Evolutionary conservation across 768 basidiomycete species (phyloP).

Genomic region (Erythrobasidium yunnanense): DNA sequence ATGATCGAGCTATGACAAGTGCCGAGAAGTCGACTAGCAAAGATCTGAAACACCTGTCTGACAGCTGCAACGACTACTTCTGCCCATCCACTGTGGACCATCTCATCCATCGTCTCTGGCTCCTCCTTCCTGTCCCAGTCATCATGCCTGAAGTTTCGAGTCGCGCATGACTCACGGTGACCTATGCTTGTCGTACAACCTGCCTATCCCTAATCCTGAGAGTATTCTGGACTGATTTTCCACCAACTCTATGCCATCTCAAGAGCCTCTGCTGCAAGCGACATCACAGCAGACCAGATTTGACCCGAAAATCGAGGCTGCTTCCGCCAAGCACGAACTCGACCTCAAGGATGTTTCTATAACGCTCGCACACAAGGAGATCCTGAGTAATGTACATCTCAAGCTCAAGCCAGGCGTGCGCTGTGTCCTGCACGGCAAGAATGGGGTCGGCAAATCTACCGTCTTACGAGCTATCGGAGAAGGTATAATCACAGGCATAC

Average conservation of each 20-base stretch:
- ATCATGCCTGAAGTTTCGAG: no score
- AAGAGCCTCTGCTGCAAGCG: not conserved
- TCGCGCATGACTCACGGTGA: no score
- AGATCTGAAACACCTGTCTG: no score
- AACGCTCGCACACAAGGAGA: slow-evolving; percentile 49
- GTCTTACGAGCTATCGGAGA: slow-evolving; percentile 28
- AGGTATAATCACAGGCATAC: slow-evolving; percentile 11
- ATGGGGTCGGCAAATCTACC: slow-evolving; percentile 49
- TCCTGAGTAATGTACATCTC: slow-evolving; percentile 50
- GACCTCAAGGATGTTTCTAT: slow-evolving; percentile 52
- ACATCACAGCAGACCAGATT: slow-evolving; percentile 36
- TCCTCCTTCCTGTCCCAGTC: no score
- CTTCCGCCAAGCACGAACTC: slow-evolving; percentile 41
- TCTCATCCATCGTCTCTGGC: no score
- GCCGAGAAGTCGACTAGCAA: no score
- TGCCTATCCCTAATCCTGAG: no score
- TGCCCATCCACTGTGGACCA: no score
- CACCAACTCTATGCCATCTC: not conserved
- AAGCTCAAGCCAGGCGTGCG: slow-evolving; percentile 45
- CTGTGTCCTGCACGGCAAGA: slow-evolving; percentile 49
- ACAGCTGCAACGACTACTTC: no score
- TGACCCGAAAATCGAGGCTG: slow-evolving; percentile 33
- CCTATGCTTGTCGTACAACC: no score
- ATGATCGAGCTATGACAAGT: no score
- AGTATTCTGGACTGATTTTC: no score